Evolutionary conservation across 768 basidiomycete species (phyloP).

Genomic region (Scleroderma bovista): DNA sequence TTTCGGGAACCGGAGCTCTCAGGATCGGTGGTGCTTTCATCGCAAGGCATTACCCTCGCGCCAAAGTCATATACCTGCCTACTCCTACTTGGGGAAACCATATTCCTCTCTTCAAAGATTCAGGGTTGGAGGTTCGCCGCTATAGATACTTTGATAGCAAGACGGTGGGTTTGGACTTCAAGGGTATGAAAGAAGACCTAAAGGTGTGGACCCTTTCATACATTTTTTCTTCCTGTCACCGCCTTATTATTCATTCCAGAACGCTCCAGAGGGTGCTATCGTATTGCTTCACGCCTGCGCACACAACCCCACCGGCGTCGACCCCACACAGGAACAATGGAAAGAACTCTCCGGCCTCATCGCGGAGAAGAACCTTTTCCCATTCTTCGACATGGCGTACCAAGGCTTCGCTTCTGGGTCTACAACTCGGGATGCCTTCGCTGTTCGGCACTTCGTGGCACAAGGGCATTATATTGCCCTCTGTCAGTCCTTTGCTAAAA

Average conservation of each 20-base stretch:
- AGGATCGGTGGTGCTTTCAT: conserved; percentile 93
- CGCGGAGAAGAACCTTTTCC: conserved; percentile 87
- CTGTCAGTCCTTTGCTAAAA: conserved; percentile 96
- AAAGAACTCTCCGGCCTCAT: conserved; percentile 80
- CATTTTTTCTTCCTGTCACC: background rate
- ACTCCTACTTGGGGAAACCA: conserved; percentile 98
- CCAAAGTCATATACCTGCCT: conserved; percentile 88
- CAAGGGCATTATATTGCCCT: conserved; percentile 89
- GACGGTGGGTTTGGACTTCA: conserved; percentile 89
- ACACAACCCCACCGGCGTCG: conserved; percentile 98
- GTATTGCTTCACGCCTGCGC: conserved; percentile 96
- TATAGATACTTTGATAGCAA: conserved; percentile 95
- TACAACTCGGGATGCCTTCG: conserved; percentile 87
- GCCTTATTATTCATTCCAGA: conserved; percentile 29
- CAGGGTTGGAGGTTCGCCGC: conserved; percentile 85
- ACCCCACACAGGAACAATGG: conserved; percentile 94
- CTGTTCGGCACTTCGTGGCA: conserved; percentile 88
- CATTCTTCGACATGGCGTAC: conserved; percentile 99
- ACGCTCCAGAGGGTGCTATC: conserved; percentile 72
- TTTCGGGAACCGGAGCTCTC: conserved; percentile 97
- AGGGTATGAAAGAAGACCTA: conserved; percentile 83
- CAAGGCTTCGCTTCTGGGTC: conserved; percentile 97
- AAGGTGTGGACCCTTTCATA: conserved; percentile 46
- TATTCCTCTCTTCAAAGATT: conserved; percentile 87
- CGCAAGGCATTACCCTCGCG: conserved; percentile 79